Percentiles rank a stretch among this genome's conserved stretches.
Conservation (phyloP, 2,329 filamentous ascomycete genomes). For the Talaromyces sp. region DNA sequence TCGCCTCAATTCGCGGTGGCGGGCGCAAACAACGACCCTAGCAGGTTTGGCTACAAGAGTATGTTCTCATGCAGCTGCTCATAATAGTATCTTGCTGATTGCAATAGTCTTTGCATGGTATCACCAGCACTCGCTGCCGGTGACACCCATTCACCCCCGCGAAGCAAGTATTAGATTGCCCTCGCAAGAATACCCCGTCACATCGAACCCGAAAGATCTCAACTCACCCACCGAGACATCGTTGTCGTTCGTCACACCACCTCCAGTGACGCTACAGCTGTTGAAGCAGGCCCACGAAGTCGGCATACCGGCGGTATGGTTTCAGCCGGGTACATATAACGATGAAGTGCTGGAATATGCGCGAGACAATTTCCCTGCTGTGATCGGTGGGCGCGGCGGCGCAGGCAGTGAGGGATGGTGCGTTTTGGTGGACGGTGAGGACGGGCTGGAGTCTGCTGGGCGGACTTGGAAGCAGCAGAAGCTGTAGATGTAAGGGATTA, state of each 20-base stretch:
- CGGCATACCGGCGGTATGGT: conserved; percentile 73
- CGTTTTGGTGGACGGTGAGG: conserved; percentile 78
- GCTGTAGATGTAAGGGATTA: conserved; percentile 28
- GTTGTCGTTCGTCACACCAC: conserved; percentile 84
- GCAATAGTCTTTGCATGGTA: conserved; percentile 84
- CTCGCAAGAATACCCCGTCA: conserved; percentile 58
- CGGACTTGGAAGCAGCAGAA: conserved; percentile 47
- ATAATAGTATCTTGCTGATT: conserved; percentile 12
- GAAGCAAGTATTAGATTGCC: conserved; percentile 62
- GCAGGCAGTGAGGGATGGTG: conserved; percentile 75
- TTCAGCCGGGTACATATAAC: conserved; percentile 88
- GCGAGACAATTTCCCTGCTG: conserved; percentile 64
- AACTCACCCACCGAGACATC: conserved; percentile 66
- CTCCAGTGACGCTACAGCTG: conserved; percentile 68
- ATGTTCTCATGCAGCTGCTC: conserved; percentile 3
- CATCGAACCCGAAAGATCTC: conserved; percentile 64
- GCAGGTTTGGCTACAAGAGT: conserved; percentile 89
- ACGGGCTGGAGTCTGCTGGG: conserved; percentile 54
- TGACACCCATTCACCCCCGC: conserved; percentile 78
- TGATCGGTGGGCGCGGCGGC: conserved; percentile 64
- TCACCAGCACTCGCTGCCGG: conserved; percentile 68
- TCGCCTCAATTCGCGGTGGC: conserved; percentile 80
- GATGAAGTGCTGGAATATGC: conserved; percentile 70
- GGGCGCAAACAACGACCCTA: conserved; percentile 78
- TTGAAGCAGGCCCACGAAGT: conserved; percentile 73